phyloP scores from a whole-genome alignment of 108 stramenopile species.

The Stephanodiscus triporus region DNA sequence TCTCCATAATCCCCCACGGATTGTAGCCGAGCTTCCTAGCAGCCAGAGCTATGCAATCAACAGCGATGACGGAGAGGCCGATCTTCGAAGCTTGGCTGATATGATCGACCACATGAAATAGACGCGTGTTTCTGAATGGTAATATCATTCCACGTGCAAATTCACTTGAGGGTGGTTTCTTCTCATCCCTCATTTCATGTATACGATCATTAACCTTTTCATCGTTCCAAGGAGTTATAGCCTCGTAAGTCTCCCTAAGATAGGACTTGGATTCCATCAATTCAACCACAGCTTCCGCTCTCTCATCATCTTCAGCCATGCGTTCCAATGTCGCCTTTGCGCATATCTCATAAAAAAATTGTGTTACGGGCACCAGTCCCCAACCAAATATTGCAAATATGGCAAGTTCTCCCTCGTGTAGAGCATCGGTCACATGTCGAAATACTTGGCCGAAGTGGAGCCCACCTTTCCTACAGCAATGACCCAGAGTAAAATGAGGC shows the following conservation, averaged over 20 bases:
- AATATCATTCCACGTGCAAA: not conserved
- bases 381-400: conserved; percentile 34
- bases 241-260: conserved; percentile 18
- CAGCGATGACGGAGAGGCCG: conserved; percentile 19
- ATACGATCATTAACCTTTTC: conserved; percentile 22
- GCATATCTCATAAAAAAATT: conserved; percentile 18
- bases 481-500: conserved; percentile 10
- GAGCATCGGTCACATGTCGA: conserved; percentile 14
- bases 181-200: not conserved
- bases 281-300: not conserved
- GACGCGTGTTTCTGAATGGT: conserved; percentile 23
- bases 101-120: conserved; percentile 43
- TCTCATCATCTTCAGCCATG: no score
- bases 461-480: conserved; percentile 15
- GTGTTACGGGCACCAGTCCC: conserved; percentile 29
- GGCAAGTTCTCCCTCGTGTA: conserved; percentile 35
- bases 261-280: not conserved
- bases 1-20: conserved; percentile 19
- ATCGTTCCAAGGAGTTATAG: conserved; percentile 42
- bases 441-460: conserved; percentile 26
- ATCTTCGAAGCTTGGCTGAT: conserved; percentile 45
- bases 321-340: conserved; percentile 9
- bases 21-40: conserved; percentile 30
- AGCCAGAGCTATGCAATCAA: conserved; percentile 22
- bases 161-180: conserved; percentile 2